Percentiles rank a stretch among this genome's conserved stretches.
phyloP scores from a whole-genome alignment of 2,329 filamentous ascomycete species.

The Sporothrix inflata region DNA sequence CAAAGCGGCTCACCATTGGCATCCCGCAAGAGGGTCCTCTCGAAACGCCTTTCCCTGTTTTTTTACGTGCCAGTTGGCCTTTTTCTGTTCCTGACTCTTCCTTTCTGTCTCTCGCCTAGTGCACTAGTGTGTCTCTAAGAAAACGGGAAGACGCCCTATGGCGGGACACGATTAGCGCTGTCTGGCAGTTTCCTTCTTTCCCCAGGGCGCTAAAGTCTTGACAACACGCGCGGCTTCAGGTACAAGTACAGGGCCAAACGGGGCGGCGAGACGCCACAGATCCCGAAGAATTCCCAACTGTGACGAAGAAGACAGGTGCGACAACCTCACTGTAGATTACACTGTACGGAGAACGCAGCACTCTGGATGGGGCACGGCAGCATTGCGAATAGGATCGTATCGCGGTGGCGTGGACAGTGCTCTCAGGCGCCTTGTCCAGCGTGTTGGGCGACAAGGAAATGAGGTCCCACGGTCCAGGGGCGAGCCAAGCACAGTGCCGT shows the following conservation, averaged over 20 bases:
- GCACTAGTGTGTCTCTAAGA: constrained; percentile 16
- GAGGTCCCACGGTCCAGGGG: constrained; percentile 17
- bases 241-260: background rate
- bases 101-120: background rate
- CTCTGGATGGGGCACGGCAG: background rate
- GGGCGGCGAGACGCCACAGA: background rate
- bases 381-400: background rate
- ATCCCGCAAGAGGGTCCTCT: background rate
- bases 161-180: constrained; percentile 24
- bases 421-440: background rate
- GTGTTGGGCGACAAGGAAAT: constrained; percentile 15
- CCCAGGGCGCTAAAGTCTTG: constrained; percentile 17
- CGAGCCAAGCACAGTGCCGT: constrained; percentile 19
- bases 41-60: background rate
- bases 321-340: background rate
- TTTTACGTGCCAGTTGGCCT: constrained; percentile 17
- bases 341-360: background rate
- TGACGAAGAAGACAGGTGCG: too few species aligned
- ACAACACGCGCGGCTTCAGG: constrained; percentile 19
- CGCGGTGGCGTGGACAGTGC: background rate
- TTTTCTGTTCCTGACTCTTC: background rate
- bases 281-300: too few species aligned
- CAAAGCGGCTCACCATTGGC: background rate
- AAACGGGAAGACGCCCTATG: constrained; percentile 27
- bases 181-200: constrained; percentile 2